Conservation (phyloP, 176 grass and related monocot genomes). For the Panicum miliaceum region DNA sequence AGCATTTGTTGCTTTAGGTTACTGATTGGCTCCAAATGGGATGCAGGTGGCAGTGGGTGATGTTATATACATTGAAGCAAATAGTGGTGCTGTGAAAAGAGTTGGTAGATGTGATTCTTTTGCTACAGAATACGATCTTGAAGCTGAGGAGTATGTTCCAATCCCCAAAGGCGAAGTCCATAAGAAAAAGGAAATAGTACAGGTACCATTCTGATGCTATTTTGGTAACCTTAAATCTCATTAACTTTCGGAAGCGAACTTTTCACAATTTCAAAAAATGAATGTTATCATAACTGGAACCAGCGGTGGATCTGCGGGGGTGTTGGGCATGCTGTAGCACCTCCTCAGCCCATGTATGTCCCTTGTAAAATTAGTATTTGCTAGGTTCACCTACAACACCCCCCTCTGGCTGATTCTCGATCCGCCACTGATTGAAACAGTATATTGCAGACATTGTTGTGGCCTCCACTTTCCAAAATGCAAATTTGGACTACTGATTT, state of each 20-base stretch:
- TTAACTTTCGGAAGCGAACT: not conserved
- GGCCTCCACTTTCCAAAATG: not conserved
- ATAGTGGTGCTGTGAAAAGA: constrained; percentile 98
- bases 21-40: constrained; percentile 28
- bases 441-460: not conserved
- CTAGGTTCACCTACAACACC: too few species aligned
- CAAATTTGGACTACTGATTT: not conserved
- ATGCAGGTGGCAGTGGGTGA: constrained; percentile 85
- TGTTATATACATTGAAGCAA: constrained; percentile 99
- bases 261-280: constrained; percentile 2
- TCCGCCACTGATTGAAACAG: not conserved
- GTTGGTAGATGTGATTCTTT: constrained; percentile 99
- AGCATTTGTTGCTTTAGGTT: constrained; percentile 23
- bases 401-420: too few species aligned
- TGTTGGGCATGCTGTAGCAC: too few species aligned
- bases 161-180: constrained; percentile 98
- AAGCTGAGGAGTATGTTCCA: constrained; percentile 98
- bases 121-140: constrained; percentile 97
- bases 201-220: constrained; percentile 55
- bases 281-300: not conserved
- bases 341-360: too few species aligned
- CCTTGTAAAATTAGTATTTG: too few species aligned
- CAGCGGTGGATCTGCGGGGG: not conserved
- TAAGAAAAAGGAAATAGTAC: constrained; percentile 98
- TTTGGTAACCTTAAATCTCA: not conserved